Percentiles rank a stretch among this genome's conserved stretches.
These are phyloP conservation scores for Medicago ruthenica DNA, from an alignment of 306 rosid genomes.

Conservation along the genomic window DNA sequence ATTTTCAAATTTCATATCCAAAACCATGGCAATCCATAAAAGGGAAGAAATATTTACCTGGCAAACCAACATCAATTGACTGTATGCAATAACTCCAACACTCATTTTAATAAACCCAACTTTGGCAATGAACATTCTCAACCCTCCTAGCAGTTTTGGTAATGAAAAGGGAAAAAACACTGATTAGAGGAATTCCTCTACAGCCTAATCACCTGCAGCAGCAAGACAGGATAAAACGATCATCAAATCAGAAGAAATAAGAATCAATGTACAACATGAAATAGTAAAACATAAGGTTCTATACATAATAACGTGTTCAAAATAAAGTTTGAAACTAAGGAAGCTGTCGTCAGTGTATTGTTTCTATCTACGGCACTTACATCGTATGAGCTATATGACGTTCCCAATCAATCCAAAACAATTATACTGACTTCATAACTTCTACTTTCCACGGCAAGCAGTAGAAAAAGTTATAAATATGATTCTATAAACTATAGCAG, in stretches of 20 bases:
- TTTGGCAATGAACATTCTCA: slow-evolving; percentile 86
- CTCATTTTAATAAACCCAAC: slow-evolving; percentile 83
- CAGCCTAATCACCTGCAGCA: slow-evolving; percentile 53
- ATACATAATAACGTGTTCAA: not conserved
- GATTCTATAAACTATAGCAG: slow-evolving; percentile 1
- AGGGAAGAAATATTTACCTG: slow-evolving; percentile 60
- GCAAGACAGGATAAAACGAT: slow-evolving; percentile 21
- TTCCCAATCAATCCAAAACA: slow-evolving; percentile 18
- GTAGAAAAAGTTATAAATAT: not conserved
- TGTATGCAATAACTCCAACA: slow-evolving; percentile 84
- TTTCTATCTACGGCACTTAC: not conserved
- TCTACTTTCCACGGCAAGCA: slow-evolving; percentile 14
- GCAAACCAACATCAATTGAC: slow-evolving; percentile 90
- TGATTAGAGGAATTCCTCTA: slow-evolving; percentile 35
- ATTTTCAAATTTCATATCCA: not conserved
- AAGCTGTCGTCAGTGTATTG: slow-evolving; percentile 5
- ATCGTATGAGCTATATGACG: too few relatives aligned
- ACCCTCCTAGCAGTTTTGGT: slow-evolving; percentile 51
- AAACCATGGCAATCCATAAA: slow-evolving; percentile 10
- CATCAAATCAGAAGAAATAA: slow-evolving; percentile 28
- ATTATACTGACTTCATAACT: not conserved
- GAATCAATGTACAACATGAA: not conserved
- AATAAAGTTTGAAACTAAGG: not conserved
- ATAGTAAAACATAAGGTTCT: not conserved
- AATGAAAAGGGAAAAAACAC: slow-evolving; percentile 35